Evolutionary conservation across 2,329 filamentous ascomycete genomes (phyloP), one percentile per base, ranked within the genome.

Genomic region (Xylaria sp.): DNA sequence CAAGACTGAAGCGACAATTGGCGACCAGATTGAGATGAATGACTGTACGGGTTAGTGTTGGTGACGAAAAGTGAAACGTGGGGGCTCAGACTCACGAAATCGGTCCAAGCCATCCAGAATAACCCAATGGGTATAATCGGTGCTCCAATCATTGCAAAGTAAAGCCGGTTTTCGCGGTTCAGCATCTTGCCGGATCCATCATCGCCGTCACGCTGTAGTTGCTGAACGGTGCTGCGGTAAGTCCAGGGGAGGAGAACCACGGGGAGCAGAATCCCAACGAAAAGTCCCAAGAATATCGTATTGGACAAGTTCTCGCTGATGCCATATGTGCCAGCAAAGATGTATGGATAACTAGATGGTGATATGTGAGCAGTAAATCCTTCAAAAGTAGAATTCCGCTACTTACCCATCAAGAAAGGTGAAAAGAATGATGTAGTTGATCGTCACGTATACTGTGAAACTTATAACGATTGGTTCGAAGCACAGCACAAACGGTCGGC

Each of bases 401-500:
- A 43, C 57, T 32, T 41, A 66, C 63, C 63, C 63, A 12, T 82
- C 80, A 39, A 86, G 78, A 67, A 85, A 82, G 2, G 83, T 82
- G 71, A 86, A 87, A 2, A 86, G 75, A 1, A 85, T 78, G 45
- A 84, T 81, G 71, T 87, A 87, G 6, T 84, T 75, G 10, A 86
- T 76, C 0, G 81, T 79, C 53, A 86, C 78, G 66, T 86, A 87
- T 2, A 86, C 70, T 0, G 80, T 79, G 28, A 85, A 75, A 15
- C 84, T 74, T 8, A 80, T 63, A 50, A 81, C 75, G 50, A 82
- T 80, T 0, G 80, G 79, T 23, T 78, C 78, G 46, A 74, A 67
- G 30, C 80, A 75, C 74, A 82, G 78, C 4, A 68, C 30, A 32
- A 77, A 75, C 0, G 75, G 76, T 1, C 76, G 69, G 43, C 67